phyloP scores from a whole-genome alignment of 108 stramenopile genomes.

The Nannochloropsis gaditana region DNA sequence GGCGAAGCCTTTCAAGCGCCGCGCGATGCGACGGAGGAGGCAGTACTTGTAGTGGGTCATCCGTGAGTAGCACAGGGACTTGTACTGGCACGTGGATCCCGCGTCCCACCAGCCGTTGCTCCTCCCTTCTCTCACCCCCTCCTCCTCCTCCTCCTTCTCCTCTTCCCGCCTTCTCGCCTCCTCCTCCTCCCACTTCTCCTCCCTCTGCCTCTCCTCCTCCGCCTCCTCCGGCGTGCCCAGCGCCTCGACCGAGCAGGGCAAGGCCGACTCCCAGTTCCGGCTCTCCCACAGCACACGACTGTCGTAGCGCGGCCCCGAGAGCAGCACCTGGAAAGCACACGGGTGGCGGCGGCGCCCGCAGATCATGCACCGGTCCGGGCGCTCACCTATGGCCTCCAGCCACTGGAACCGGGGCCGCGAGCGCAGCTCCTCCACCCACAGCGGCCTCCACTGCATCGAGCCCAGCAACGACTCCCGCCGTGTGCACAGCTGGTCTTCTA shows the following conservation, averaged over 20 bases:
- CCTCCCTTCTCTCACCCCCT: background rate
- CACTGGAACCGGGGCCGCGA: background rate
- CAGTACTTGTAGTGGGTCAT: constrained; percentile 20
- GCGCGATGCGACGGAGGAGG: background rate
- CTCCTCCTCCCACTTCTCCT: background rate
- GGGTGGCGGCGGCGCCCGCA: background rate
- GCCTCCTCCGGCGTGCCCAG: background rate
- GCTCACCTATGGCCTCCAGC: background rate
- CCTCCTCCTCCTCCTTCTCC: background rate
- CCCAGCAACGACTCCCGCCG: constrained; percentile 4
- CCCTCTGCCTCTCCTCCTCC: background rate
- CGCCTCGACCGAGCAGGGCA: background rate
- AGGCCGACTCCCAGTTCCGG: background rate
- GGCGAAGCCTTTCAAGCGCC: background rate
- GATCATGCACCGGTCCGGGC: background rate
- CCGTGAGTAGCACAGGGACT: constrained; percentile 10
- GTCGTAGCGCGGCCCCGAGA: background rate
- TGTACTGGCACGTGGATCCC: background rate
- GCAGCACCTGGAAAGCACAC: background rate
- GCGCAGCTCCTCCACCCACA: background rate
- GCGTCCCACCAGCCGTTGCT: background rate
- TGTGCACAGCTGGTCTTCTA: background rate
- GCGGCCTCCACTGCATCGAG: constrained; percentile 5
- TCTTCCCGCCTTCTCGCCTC: background rate
- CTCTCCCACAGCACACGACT: background rate